A percentile compares a stretch with the other conserved stretches of the same genome.
phyloP scores from a whole-genome alignment of 768 basidiomycete genomes.

The Panellus pusillus region DNA sequence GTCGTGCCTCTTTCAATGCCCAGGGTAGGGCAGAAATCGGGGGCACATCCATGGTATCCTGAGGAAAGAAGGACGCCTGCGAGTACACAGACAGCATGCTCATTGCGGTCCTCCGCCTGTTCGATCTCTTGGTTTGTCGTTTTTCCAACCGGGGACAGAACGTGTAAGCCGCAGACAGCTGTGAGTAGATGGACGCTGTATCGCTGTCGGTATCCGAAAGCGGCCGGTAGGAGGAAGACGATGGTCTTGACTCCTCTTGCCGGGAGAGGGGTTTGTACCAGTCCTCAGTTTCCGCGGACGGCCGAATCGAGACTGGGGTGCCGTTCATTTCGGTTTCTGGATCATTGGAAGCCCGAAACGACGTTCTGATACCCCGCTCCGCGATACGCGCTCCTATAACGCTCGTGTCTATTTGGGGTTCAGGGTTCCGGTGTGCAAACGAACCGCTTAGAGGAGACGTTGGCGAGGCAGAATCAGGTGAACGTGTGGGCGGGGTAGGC shows the following conservation, averaged over 20 bases:
- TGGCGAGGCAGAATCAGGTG: background rate
- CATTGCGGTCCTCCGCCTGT: constrained; percentile 1
- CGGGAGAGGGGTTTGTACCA: background rate
- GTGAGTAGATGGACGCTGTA: constrained; percentile 13
- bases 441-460: background rate
- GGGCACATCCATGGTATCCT: constrained; percentile 7
- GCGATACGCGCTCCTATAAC: constrained; percentile 1
- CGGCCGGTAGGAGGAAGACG: constrained; percentile 10
- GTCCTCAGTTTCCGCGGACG: background rate
- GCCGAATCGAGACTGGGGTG: too few species aligned
- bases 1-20: background rate
- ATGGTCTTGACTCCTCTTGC: constrained; percentile 17
- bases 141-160: constrained; percentile 11
- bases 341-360: background rate
- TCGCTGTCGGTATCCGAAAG: constrained; percentile 12
- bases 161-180: constrained; percentile 14
- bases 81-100: constrained; percentile 21
- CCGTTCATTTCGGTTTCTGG: background rate
- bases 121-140: background rate
- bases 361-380: background rate
- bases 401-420: constrained; percentile 7
- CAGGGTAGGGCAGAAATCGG: constrained; percentile 8
- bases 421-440: background rate
- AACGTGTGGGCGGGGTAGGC: constrained; percentile 14
- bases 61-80: constrained; percentile 13